These are phyloP conservation scores for Leavenworthia alabamica DNA, from an alignment of 345 rosid species.

Conservation along the genomic window DNA sequence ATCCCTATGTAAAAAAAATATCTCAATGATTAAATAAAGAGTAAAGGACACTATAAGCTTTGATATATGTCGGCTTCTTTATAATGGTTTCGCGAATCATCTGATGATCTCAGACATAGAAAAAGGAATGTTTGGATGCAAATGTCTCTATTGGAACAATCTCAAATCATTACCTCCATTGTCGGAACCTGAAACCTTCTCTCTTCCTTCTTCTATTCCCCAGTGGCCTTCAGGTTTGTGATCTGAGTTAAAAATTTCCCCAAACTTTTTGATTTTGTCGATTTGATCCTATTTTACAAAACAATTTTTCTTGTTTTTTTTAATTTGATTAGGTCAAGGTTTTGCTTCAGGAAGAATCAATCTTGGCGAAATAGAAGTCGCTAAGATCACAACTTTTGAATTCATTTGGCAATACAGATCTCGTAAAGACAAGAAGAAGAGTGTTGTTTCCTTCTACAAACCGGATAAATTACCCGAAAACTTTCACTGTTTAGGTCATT, in stretches of 20 bases:
- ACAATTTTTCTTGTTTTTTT: background rate
- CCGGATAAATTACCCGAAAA: conserved; percentile 56
- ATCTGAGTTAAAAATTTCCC: background rate
- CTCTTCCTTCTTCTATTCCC: conserved; percentile 62
- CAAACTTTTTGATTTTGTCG: background rate
- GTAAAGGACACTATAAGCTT: background rate
- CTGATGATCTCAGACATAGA: conserved; percentile 5
- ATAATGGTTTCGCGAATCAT: conserved; percentile 21
- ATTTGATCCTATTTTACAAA: conserved; percentile 14
- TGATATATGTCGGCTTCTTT: conserved; percentile 1
- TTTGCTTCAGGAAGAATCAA: conserved; percentile 65
- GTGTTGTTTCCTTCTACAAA: conserved; percentile 57
- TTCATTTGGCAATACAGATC: conserved; percentile 51
- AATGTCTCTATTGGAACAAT: conserved; percentile 45
- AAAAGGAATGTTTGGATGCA: conserved; percentile 39
- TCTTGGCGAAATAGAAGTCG: conserved; percentile 66
- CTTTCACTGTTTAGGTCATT: conserved; percentile 62
- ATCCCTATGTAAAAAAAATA: background rate
- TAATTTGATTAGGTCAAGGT: conserved; percentile 43
- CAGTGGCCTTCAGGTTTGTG: conserved; percentile 65
- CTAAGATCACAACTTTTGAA: conserved; percentile 46
- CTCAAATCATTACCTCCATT: conserved; percentile 21
- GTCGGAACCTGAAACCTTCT: conserved; percentile 42
- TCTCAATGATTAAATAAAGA: background rate
- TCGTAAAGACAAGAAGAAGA: conserved; percentile 28